Conservation (phyloP, 1,284 basidiomycete species). For the Microstroma glucosiphilum region DNA sequence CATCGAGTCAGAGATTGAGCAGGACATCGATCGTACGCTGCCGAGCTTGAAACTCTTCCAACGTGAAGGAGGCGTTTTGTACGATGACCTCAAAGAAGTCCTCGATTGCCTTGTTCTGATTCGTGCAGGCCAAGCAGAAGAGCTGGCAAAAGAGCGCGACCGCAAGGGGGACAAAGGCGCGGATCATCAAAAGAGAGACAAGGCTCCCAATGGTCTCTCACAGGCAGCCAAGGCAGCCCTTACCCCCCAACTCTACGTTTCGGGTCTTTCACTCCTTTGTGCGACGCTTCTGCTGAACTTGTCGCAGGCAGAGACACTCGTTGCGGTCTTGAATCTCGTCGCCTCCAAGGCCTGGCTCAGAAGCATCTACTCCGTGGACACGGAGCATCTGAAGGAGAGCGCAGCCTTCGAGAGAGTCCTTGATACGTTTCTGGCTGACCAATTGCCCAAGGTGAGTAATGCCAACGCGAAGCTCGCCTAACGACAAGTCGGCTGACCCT, state of each 20-base stretch:
- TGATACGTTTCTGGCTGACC: conserved; percentile 81
- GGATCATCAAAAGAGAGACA: background rate
- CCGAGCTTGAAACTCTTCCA: conserved; percentile 82
- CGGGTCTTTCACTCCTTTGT: conserved; percentile 57
- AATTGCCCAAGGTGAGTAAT: conserved; percentile 74
- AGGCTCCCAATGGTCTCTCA: background rate
- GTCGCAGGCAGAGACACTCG: conserved; percentile 67
- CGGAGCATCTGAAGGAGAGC: conserved; percentile 21
- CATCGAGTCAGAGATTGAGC: conserved; percentile 64
- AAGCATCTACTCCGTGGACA: conserved; percentile 24
- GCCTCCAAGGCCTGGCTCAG: conserved; percentile 37
- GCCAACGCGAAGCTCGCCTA: conserved; percentile 26
- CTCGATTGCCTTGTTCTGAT: conserved; percentile 85
- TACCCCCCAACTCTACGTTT: conserved; percentile 27
- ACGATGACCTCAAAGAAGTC: conserved; percentile 78
- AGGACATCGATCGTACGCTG: conserved; percentile 73
- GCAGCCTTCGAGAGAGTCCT: conserved; percentile 64
- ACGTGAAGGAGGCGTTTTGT: conserved; percentile 69
- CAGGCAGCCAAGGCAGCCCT: background rate
- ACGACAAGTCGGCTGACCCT: background rate
- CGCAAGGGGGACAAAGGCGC: conserved; percentile 8
- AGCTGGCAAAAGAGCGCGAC: conserved; percentile 21
- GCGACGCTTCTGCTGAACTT: conserved; percentile 87
- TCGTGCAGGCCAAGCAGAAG: conserved; percentile 68
- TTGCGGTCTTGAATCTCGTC: conserved; percentile 74